These are phyloP conservation scores for Neurospora discreta DNA, from an alignment of 495 filamentous ascomycete species.

Conservation along the genomic window DNA sequence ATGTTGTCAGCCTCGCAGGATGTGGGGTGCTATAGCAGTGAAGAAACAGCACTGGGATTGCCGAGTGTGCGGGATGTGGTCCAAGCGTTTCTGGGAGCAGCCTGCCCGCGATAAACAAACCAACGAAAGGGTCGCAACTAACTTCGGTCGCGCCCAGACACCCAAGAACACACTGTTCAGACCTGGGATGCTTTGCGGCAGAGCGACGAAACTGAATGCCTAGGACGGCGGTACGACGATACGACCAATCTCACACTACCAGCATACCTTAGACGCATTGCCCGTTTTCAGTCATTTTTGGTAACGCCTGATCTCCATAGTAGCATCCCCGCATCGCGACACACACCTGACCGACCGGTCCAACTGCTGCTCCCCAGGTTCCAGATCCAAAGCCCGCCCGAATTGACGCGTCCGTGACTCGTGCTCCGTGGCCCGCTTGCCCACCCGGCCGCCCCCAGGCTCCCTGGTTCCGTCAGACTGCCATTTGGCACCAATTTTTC, in stretches of 20 bases:
- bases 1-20: background rate
- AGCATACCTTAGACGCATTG: slow-evolving; percentile 2
- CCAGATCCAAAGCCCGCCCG: background rate
- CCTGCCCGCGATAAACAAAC: slow-evolving; percentile 13
- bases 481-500: background rate
- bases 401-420: background rate
- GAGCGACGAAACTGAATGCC: background rate
- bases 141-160: slow-evolving; percentile 6
- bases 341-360: background rate
- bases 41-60: slow-evolving; percentile 1
- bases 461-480: background rate
- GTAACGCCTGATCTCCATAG: background rate
- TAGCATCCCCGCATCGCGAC: background rate
- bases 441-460: background rate
- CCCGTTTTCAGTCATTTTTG: background rate
- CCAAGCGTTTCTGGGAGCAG: slow-evolving; percentile 1
- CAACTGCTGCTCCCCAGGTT: background rate
- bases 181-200: background rate
- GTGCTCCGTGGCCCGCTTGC: background rate
- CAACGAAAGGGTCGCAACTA: slow-evolving; percentile 5
- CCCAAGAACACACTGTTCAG: background rate
- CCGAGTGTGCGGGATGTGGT: background rate
- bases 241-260: background rate
- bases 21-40: background rate
- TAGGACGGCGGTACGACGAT: background rate